phyloP scores from a whole-genome alignment of 164 flowering plant species.

The Nymphaea colorata region DNA sequence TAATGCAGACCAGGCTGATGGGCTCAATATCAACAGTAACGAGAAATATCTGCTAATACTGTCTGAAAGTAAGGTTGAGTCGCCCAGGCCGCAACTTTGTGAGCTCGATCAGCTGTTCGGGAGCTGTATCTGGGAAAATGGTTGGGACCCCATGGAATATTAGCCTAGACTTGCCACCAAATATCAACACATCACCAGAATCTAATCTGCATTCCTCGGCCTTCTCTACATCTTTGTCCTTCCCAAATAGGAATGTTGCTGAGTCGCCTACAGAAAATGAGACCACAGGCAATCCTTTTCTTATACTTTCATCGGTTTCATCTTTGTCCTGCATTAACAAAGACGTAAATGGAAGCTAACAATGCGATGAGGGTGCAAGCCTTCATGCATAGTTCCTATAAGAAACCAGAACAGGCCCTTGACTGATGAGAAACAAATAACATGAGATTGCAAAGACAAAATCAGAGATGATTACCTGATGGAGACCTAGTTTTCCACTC shows the following conservation, averaged over 20 bases:
- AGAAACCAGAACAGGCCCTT: too few relatives aligned
- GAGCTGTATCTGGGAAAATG: conserved; percentile 50
- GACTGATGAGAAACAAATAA: too few relatives aligned
- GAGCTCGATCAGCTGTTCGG: conserved; percentile 31
- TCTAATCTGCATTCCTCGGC: conserved; percentile 44
- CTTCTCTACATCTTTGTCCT: conserved; percentile 32
- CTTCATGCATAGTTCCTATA: too few relatives aligned
- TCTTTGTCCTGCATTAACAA: conserved; percentile 48
- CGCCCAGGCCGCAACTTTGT: conserved; percentile 68
- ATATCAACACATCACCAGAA: conserved; percentile 82
- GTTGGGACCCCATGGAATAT: conserved; percentile 64
- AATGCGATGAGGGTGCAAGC: too few relatives aligned
- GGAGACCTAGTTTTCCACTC: conserved; percentile 70
- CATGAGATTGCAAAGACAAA: too few relatives aligned
- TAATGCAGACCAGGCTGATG: background rate
- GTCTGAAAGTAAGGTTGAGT: conserved; percentile 71
- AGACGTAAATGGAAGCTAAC: background rate
- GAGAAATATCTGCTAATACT: conserved; percentile 21
- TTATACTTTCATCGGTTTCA: conserved; percentile 49
- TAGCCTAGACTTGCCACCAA: conserved; percentile 77
- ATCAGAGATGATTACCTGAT: conserved; percentile 36
- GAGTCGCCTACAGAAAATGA: conserved; percentile 82
- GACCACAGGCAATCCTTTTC: conserved; percentile 62
- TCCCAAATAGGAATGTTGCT: conserved; percentile 63
- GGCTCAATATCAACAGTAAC: background rate